These are phyloP conservation scores for Rhodofomes roseus DNA, from an alignment of 1,284 basidiomycete genomes.

Conservation along the genomic window DNA sequence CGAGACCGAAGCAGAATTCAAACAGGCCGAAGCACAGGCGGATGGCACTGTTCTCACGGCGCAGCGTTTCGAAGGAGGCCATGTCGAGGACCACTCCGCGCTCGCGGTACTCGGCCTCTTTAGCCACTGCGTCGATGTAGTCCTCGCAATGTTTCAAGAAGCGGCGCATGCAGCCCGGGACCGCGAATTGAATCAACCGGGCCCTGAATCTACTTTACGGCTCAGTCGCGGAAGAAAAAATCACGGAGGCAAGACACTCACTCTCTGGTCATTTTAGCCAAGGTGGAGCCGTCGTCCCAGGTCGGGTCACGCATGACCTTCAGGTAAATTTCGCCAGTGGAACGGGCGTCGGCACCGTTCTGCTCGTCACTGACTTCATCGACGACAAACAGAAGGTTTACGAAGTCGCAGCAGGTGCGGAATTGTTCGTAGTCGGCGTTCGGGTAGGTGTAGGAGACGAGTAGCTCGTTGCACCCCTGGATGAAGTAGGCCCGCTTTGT, in stretches of 20 bases:
- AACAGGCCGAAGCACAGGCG: slow-evolving; percentile 38
- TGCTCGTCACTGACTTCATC: slow-evolving; percentile 71
- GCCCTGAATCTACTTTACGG: slow-evolving; percentile 42
- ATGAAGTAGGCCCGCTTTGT: slow-evolving; percentile 59
- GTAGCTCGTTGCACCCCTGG: slow-evolving; percentile 57
- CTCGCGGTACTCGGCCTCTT: slow-evolving; percentile 34
- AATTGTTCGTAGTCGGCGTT: slow-evolving; percentile 59
- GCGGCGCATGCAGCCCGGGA: slow-evolving; percentile 38
- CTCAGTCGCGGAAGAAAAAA: neutral
- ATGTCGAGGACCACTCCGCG: slow-evolving; percentile 29
- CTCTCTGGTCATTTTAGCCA: slow-evolving; percentile 34
- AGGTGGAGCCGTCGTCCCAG: slow-evolving; percentile 32
- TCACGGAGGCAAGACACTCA: slow-evolving; percentile 12
- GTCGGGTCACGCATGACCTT: slow-evolving; percentile 30
- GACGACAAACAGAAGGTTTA: slow-evolving; percentile 66
- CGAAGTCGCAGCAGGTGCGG: slow-evolving; percentile 60
- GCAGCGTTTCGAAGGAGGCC: slow-evolving; percentile 30
- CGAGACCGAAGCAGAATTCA: slow-evolving; percentile 35
- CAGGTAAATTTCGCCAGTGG: slow-evolving; percentile 48
- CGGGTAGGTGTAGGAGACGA: slow-evolving; percentile 60
- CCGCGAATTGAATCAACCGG: slow-evolving; percentile 41
- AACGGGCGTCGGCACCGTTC: slow-evolving; percentile 47
- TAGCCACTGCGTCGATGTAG: slow-evolving; percentile 34
- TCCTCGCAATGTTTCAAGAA: slow-evolving; percentile 32
- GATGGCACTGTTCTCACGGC: slow-evolving; percentile 38